A percentile compares a stretch with the other conserved stretches of the same genome.
These are phyloP conservation scores for Penicillium alfredii DNA, from an alignment of 495 filamentous ascomycete species.

Conservation along the genomic window DNA sequence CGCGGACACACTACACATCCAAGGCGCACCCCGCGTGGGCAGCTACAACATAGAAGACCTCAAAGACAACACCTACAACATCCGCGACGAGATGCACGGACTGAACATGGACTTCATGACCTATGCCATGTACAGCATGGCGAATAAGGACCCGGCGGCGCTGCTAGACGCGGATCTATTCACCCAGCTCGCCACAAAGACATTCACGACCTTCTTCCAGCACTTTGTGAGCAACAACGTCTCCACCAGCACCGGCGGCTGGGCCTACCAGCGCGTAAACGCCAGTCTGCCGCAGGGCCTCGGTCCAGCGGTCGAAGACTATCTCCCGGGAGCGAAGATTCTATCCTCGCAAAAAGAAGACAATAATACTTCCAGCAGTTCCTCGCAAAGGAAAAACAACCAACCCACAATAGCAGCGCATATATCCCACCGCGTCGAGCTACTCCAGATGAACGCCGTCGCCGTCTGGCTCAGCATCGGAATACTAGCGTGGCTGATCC, in stretches of 20 bases:
- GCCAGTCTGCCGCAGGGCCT: conserved; percentile 19
- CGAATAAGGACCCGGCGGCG: conserved; percentile 18
- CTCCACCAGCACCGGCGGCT: conserved; percentile 18
- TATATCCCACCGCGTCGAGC: conserved; percentile 19
- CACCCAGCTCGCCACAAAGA: conserved; percentile 16
- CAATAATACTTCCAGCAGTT: background rate
- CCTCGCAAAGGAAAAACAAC: conserved; percentile 17
- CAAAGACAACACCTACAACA: conserved; percentile 32
- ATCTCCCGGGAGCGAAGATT: conserved; percentile 1
- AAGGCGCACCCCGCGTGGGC: conserved; percentile 3
- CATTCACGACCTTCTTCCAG: conserved; percentile 34
- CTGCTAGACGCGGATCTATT: conserved; percentile 21
- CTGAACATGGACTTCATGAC: conserved; percentile 38
- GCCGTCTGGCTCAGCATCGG: conserved; percentile 32
- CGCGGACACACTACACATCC: conserved; percentile 14
- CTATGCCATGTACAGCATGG: conserved; percentile 29
- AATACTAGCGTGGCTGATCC: conserved; percentile 29
- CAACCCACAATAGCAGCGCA: conserved; percentile 12
- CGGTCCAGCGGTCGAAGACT: conserved; percentile 9
- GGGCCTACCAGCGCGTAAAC: conserved; percentile 26
- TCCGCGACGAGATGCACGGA: conserved; percentile 26
- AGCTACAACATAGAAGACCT: conserved; percentile 19
- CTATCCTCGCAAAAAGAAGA: too few relatives aligned
- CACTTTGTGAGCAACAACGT: conserved; percentile 29
- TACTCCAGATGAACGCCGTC: conserved; percentile 25